Percentiles rank a stretch among this genome's conserved stretches.
Evolutionary conservation across 2,329 filamentous ascomycete species (phyloP).

Genomic region (Cercospora nicotianae): DNA sequence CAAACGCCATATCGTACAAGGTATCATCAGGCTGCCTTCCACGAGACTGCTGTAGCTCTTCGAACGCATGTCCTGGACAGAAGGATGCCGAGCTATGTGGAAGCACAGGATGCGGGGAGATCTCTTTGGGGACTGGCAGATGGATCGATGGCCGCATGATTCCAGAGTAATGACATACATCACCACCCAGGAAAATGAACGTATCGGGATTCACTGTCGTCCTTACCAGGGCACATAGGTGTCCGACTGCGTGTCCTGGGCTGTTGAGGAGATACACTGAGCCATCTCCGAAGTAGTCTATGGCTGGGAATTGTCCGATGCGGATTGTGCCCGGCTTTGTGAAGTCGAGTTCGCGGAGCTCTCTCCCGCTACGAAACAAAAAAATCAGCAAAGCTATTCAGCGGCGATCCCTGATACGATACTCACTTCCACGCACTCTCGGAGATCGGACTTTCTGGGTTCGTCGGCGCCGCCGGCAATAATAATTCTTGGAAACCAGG

Average conservation of each 20-base stretch:
- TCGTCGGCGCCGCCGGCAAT: neutral
- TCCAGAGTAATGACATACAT: neutral
- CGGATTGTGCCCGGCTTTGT: neutral
- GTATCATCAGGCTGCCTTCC: neutral
- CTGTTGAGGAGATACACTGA: neutral
- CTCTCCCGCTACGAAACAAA: neutral
- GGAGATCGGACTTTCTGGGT: neutral
- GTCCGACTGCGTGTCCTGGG: neutral
- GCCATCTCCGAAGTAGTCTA: neutral
- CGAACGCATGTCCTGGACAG: neutral
- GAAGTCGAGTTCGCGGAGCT: neutral
- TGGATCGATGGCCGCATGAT: neutral
- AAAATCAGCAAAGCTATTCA: neutral
- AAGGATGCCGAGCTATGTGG: neutral
- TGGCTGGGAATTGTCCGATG: neutral
- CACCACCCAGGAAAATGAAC: neutral
- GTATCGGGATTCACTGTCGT: neutral
- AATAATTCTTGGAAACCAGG: neutral
- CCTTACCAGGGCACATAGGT: neutral
- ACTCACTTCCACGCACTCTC: neutral
- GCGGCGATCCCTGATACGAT: neutral
- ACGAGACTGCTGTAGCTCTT: neutral
- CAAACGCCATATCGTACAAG: conserved; percentile 9
- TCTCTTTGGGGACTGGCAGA: neutral
- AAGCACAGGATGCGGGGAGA: neutral